A percentile compares a stretch with the other conserved stretches of the same genome.
These are phyloP conservation scores for Meira nashicola DNA, from an alignment of 1,284 basidiomycete species.

Conservation along the genomic window DNA sequence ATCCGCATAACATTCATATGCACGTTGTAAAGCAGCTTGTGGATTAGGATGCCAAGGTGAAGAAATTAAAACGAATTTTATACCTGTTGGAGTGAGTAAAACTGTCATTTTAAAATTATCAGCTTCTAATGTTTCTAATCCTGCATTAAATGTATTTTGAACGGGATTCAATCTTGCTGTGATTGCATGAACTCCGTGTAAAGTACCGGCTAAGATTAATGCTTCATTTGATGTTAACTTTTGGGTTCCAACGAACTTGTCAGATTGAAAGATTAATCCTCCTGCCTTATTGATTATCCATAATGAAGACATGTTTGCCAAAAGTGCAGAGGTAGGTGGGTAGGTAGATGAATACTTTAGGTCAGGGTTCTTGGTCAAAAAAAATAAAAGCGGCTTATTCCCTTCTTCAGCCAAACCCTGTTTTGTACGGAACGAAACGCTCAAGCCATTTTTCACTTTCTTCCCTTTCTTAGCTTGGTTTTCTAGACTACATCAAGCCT, in stretches of 20 bases:
- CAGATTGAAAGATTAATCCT: conserved; percentile 87
- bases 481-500: no score
- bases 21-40: conserved; percentile 60
- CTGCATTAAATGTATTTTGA: conserved; percentile 55
- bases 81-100: conserved; percentile 86
- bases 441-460: no score
- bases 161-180: conserved; percentile 83
- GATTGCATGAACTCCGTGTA: conserved; percentile 97
- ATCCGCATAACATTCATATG: conserved; percentile 86
- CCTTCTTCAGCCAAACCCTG: no score
- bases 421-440: no score
- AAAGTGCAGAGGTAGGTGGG: no score
- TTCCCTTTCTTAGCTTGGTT: no score
- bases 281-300: conserved; percentile 99
- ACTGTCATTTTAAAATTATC: conserved; percentile 88
- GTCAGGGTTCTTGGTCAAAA: no score
- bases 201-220: conserved; percentile 89
- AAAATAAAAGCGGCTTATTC: no score
- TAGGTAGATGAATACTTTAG: no score
- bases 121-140: conserved; percentile 86
- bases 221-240: conserved; percentile 84
- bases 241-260: conserved; percentile 58
- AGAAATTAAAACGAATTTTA: conserved; percentile 91
- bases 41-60: conserved; percentile 67
- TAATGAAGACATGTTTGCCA: conserved; percentile 56